A percentile compares a stretch with the other conserved stretches of the same genome.
Conservation (phyloP, 345 rosid genomes). For the Arabis alpina region DNA sequence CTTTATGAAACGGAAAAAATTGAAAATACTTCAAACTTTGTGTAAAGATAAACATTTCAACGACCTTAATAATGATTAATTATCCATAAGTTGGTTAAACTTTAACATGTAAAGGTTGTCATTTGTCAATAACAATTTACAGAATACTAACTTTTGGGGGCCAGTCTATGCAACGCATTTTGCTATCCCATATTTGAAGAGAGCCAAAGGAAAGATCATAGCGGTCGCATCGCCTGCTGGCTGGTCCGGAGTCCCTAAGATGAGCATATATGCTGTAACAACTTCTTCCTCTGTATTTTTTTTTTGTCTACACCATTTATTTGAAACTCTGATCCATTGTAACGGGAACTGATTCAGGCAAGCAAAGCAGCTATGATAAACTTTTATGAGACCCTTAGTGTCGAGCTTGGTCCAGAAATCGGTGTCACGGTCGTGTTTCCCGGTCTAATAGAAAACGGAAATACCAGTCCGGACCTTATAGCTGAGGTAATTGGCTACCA, state of each 20-base stretch:
- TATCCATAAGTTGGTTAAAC: too few species aligned
- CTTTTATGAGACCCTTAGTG: slow-evolving; percentile 58
- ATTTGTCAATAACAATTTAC: background rate
- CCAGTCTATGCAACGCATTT: slow-evolving; percentile 49
- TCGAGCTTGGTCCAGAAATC: slow-evolving; percentile 51
- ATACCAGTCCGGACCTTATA: slow-evolving; percentile 44
- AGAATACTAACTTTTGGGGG: slow-evolving; percentile 74
- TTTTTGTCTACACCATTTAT: too few species aligned
- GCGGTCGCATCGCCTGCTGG: slow-evolving; percentile 51
- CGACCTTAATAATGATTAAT: too few species aligned
- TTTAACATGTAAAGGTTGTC: too few species aligned
- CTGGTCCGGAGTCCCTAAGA: slow-evolving; percentile 52
- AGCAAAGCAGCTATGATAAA: slow-evolving; percentile 58
- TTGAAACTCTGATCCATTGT: too few species aligned
- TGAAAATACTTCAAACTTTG: too few species aligned
- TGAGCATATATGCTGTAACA: slow-evolving; percentile 56
- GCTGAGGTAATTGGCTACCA: slow-evolving; percentile 20
- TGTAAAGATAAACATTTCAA: too few species aligned
- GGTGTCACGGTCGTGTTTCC: slow-evolving; percentile 55
- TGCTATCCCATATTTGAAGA: slow-evolving; percentile 58
- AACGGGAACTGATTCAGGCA: slow-evolving; percentile 46
- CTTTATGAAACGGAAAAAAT: too few species aligned
- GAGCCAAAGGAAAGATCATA: slow-evolving; percentile 56
- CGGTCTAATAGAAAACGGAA: slow-evolving; percentile 53
- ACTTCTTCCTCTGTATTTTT: background rate